Percentiles rank a stretch among this genome's conserved stretches.
Evolutionary conservation across 1,284 basidiomycete genomes (phyloP).

Genomic region (Heterobasidion annosum): DNA sequence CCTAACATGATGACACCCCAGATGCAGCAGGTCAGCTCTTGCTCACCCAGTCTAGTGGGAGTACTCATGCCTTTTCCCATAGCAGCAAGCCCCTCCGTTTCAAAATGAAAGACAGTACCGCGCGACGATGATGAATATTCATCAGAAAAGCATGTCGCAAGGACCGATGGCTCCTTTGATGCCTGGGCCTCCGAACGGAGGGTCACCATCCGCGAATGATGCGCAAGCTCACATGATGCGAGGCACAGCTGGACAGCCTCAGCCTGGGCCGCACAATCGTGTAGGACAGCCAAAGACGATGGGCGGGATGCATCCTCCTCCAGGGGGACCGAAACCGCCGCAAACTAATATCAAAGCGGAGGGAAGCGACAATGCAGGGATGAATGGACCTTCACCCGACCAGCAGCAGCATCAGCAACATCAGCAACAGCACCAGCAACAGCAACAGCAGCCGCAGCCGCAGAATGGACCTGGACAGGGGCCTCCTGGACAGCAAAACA

Average conservation of each 20-base stretch:
- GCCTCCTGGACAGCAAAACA: constrained; percentile 1
- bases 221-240: constrained; percentile 10
- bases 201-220: constrained; percentile 15
- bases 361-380: not conserved
- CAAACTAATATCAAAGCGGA: not conserved
- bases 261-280: constrained; percentile 1
- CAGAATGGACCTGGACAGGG: constrained; percentile 1
- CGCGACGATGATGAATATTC: constrained; percentile 25
- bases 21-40: constrained; percentile 15
- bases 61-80: not conserved
- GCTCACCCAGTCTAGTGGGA: not conserved
- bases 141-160: constrained; percentile 19
- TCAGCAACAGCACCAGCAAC: constrained; percentile 9
- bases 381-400: not conserved
- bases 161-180: constrained; percentile 11
- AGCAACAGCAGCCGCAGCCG: constrained; percentile 10
- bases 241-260: constrained; percentile 2
- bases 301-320: constrained; percentile 9
- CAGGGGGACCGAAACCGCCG: constrained; percentile 6
- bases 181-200: constrained; percentile 9
- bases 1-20: constrained; percentile 25
- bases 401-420: not conserved
- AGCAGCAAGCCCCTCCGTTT: not conserved
- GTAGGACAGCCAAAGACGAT: constrained; percentile 4
- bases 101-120: constrained; percentile 19